Base-by-base conservation (phyloP, 495 filamentous ascomycete species). In the Podospora anserina region DNA sequence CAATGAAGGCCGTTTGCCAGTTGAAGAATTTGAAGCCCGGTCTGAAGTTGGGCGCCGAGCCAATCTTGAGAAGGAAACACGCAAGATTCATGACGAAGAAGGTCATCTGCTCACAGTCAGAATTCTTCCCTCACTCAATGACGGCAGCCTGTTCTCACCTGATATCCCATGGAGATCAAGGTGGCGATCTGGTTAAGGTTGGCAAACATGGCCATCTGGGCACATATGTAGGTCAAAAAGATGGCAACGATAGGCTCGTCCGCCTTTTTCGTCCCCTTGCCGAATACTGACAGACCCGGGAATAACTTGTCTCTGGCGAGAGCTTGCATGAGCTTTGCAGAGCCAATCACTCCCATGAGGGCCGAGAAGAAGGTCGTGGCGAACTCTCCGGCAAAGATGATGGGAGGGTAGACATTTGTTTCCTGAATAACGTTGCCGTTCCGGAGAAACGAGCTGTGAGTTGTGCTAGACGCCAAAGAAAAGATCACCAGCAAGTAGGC, bases 41-140 rank as follows among this genome's bases (percentile, higher is more conserved):
- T 34, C 92, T 83, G 72, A 96, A 96, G 74, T 96, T 96, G 7
- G 92, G 92, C 2, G 92, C 92, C n/a, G 92, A 93, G n/a, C 92
- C 89, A 61, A 96, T 92, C 76, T 95, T 96, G 54, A 96, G 80
- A 1, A 96, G 80, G 72, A 96, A 96, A 74, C 92, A 95, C 20
- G 92, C 92, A 4, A 96, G 81, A 69, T 95, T 96, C 72, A 88
- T 95, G 61, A 90, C 88, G 28, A 90, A 83, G 75, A 90, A 91
- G 4, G 89, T 89, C 85, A 88, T 88, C 81, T 85, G 20, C 16
- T 15, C 5, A 18, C 19, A 32, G 16, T 18, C 16, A 26, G 19
- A 28, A 65, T 64, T 55, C 69, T 68, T 61, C 70, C 69, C 4
- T 59, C 9, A 11, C 13, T 49, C 13, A 11, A 11, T 49, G 0